These are phyloP conservation scores for Millerago galiae DNA, from an alignment of 805 yeast species.

Conservation along the genomic window DNA sequence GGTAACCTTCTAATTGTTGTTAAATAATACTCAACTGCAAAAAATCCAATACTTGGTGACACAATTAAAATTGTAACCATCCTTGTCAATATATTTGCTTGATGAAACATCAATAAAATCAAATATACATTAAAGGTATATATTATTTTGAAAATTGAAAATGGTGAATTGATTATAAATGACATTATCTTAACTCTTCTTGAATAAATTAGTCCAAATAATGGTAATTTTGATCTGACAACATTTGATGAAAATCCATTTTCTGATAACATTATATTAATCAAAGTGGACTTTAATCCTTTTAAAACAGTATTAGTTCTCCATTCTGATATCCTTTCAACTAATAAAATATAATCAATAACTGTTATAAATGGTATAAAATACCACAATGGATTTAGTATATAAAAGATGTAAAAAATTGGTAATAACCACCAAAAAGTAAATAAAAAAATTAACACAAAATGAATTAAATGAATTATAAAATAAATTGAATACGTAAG, in stretches of 20 bases:
- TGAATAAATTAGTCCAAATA: slow-evolving; percentile 4
- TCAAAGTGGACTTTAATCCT: neutral
- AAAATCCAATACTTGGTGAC: slow-evolving; percentile 5
- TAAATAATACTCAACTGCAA: neutral
- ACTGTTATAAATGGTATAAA: slow-evolving; percentile 4
- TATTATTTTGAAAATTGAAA: neutral
- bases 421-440: slow-evolving; percentile 7
- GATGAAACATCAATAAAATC: neutral
- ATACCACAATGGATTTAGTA: slow-evolving; percentile 5
- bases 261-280: slow-evolving; percentile 5
- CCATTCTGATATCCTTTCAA: slow-evolving; percentile 5
- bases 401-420: slow-evolving; percentile 1
- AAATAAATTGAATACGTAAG: slow-evolving; percentile 3
- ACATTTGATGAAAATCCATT: slow-evolving; percentile 6
- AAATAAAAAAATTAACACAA: neutral
- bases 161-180: slow-evolving; percentile 1
- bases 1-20: slow-evolving; percentile 6
- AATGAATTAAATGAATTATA: slow-evolving; percentile 4
- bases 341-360: slow-evolving; percentile 3
- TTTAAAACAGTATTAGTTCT: slow-evolving; percentile 4
- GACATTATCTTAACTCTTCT: slow-evolving; percentile 2
- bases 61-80: neutral
- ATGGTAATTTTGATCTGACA: slow-evolving; percentile 3
- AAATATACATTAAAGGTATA: neutral
- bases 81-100: neutral